Evolutionary conservation across 441 rosid species (phyloP), one percentile per base, ranked within the genome.

Genomic region (Euphorbia celastroides): DNA sequence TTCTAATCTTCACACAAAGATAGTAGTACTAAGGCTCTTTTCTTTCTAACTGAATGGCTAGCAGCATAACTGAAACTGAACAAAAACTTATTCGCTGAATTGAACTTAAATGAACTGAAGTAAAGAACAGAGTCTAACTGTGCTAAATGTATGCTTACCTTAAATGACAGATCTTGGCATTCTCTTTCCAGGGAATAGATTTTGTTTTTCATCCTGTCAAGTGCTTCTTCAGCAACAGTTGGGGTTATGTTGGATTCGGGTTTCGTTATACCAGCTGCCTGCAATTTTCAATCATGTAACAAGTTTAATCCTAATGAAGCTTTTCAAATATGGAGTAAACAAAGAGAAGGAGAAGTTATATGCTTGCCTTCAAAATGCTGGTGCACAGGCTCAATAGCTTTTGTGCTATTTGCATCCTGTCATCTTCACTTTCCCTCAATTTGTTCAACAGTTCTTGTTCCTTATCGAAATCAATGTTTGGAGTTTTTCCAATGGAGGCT

Each of bases 401-500:
- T 69, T 83, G 87, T 48, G 89, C 95, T 51, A 90, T 72, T 70
- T 84, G 84, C 75, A 82, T 70, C 71, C 85, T 83, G 17, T 85
- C 89, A 26, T 85, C 92, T 78, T 90, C 95, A 2, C 69, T 76
- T 79, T 93, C 96, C 91, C 81, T 84, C 48, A 92, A 77, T 83
- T 79, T 81, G 81, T 73, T 69, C 60, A 71, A 80, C 71, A 86
- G 60, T 30, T 75, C 71, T 64, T 81, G 86, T 62, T 82, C 87
- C 76, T 76, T 83, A 2, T 89, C 97, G 69, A 87, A 72, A 66
- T 83, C 77, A 48, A 86, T 55, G 26, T 67, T 48, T 12, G 86
- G 78, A 71, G 67, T 75, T 72, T 78, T 86, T 70, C 92, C 94
- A 0, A 68, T 65, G 69, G 97, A 84, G 58, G 87, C 74, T 59